Conservation (phyloP, 345 rosid species). For the Sisymbrium altissimum region DNA sequence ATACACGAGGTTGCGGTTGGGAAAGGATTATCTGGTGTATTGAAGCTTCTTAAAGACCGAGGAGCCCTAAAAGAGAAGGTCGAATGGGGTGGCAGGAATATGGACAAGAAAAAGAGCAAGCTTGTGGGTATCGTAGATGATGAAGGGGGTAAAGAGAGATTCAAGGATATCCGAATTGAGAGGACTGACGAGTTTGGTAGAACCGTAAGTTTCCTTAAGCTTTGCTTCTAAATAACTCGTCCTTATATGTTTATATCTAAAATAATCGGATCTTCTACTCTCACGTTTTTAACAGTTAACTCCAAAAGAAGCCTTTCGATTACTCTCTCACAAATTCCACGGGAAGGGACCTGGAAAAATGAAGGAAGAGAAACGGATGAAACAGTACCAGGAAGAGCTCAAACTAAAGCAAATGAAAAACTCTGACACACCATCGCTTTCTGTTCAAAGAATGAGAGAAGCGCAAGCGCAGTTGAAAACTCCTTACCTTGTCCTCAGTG, state of each 20-base stretch:
- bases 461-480: slow-evolving; percentile 82
- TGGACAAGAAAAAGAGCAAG: slow-evolving; percentile 99
- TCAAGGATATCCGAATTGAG: slow-evolving; percentile 78
- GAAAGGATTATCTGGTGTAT: slow-evolving; percentile 84
- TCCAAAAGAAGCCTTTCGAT: slow-evolving; percentile 87
- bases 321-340: slow-evolving; percentile 87
- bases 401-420: slow-evolving; percentile 98
- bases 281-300: slow-evolving; percentile 56
- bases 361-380: slow-evolving; percentile 97
- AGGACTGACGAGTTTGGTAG: slow-evolving; percentile 96
- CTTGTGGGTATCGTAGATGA: slow-evolving; percentile 73
- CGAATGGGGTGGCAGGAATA: slow-evolving; percentile 98
- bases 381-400: slow-evolving; percentile 85
- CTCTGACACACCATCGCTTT: slow-evolving; percentile 87
- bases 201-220: slow-evolving; percentile 57
- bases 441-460: slow-evolving; percentile 95
- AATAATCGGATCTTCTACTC: neutral
- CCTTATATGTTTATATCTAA: neutral
- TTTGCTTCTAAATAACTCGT: slow-evolving; percentile 1
- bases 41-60: slow-evolving; percentile 80
- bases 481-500: slow-evolving; percentile 95
- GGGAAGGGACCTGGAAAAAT: slow-evolving; percentile 98
- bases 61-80: slow-evolving; percentile 86
- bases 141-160: slow-evolving; percentile 42
- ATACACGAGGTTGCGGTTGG: slow-evolving; percentile 90